Base-by-base conservation (phyloP, 495 filamentous ascomycete species). In the Penicillium pulvis region DNA sequence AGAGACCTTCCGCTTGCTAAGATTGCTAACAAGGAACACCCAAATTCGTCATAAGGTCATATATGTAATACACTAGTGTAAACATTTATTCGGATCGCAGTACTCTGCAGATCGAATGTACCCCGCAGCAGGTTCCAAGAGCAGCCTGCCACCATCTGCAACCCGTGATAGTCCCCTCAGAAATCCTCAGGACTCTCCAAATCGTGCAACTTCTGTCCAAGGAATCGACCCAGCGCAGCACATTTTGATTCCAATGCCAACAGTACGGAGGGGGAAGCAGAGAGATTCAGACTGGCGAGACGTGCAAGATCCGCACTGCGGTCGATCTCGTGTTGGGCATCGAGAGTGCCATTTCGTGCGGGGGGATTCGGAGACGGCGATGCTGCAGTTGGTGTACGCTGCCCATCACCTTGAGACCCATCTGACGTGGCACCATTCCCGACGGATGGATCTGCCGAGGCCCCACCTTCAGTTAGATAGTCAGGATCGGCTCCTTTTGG, bases 151-250 rank as follows among this genome's bases (percentile, higher is more conserved):
- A 41, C 1, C 11, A 41, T 17, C 16, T 19, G 46, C 26, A 28
- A 49, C 16, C 19, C 19, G 7, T n/a, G 46, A 24, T 51, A 46
- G 30, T 17, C 11, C 35, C 39, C 26, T 68, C 58, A 80, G 51
- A 80, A 80, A 59, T 80, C 77, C 43, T 80, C 77, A 2, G 77
- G 77, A 42, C 74, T 76, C 51, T 77, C 74, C 16, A 80, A 55
- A 56, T 78, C 77, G 51, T 66, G 54, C n/a, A 80, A 20, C 48
- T 80, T 80, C 50, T 76, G 70, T 1, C 71, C 65, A 6, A 80
- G 65, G 51, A 80, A 80, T 14, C 70, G 65, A 3, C 71, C 77
- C 23, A 80, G 60, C 11, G 75, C 77, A 0, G 77, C 77, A 28
- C 75, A 80, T 55, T 80, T 80, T 17, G 77, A 78, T 48, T 80